phyloP scores from a whole-genome alignment of 2,329 filamentous ascomycete species.

The Alternaria dauci region DNA sequence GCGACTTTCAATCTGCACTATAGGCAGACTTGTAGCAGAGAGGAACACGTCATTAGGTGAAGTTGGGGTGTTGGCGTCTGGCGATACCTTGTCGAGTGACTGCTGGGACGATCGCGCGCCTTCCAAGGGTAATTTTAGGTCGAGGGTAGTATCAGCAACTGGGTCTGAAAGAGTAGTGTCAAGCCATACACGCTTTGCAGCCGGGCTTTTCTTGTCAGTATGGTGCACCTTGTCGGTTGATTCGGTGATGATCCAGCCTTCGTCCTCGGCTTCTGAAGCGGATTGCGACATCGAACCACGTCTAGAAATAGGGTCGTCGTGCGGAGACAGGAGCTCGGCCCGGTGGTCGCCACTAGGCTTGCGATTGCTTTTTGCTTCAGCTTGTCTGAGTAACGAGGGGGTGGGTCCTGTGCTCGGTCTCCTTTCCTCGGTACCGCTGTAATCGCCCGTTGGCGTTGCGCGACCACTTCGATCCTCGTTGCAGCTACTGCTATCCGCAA shows the following conservation, averaged over 20 bases:
- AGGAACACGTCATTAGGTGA: constrained; percentile 57
- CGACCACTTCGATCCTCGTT: constrained; percentile 56
- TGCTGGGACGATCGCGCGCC: constrained; percentile 48
- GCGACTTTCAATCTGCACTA: constrained; percentile 60
- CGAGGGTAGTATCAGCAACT: constrained; percentile 35
- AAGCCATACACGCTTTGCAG: constrained; percentile 52
- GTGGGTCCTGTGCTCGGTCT: constrained; percentile 44
- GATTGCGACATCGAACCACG: constrained; percentile 33
- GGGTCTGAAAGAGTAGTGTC: constrained; percentile 50
- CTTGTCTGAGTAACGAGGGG: constrained; percentile 30
- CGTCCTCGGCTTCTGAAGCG: constrained; percentile 49
- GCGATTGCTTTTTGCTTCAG: constrained; percentile 34
- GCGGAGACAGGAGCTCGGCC: constrained; percentile 35
- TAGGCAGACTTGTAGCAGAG: constrained; percentile 59
- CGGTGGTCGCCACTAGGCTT: constrained; percentile 38
- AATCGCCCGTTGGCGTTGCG: constrained; percentile 39
- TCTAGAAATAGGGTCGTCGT: constrained; percentile 25
- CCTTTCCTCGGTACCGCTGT: constrained; percentile 39
- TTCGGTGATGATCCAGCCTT: constrained; percentile 49
- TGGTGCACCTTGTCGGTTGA: constrained; percentile 36
- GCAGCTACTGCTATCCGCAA: constrained; percentile 62
- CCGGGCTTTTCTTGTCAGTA: constrained; percentile 26
- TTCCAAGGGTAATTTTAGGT: constrained; percentile 52
- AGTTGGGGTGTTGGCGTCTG: constrained; percentile 50
- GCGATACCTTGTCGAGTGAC: constrained; percentile 47